Conservation (phyloP, 805 yeast species). For the Zygotorulaspora chibaensis region DNA sequence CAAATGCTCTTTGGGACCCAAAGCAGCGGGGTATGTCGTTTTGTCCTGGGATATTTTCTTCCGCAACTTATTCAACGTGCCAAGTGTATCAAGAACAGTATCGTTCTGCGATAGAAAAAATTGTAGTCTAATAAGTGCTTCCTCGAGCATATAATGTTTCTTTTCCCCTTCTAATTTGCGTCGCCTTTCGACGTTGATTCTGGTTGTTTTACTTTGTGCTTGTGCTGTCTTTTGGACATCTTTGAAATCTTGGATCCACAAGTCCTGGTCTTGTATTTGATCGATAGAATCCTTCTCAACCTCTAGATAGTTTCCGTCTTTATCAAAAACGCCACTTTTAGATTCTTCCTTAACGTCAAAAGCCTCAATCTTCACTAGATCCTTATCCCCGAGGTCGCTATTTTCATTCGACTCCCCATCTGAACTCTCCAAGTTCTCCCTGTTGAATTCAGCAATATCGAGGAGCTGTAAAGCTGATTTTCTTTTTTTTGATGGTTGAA, state of each 20-base stretch:
- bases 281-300: slow-evolving; percentile 31
- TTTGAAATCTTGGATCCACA: slow-evolving; percentile 26
- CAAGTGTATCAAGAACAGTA: slow-evolving; percentile 46
- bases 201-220: slow-evolving; percentile 14
- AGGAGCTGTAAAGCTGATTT: slow-evolving; percentile 7
- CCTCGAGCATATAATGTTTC: slow-evolving; percentile 24
- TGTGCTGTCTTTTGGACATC: slow-evolving; percentile 10
- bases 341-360: slow-evolving; percentile 48
- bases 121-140: slow-evolving; percentile 33
- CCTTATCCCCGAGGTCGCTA: slow-evolving; percentile 18
- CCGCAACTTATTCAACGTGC: slow-evolving; percentile 33
- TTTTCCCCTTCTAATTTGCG: slow-evolving; percentile 14
- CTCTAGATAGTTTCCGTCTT: slow-evolving; percentile 46
- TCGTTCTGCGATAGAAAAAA: slow-evolving; percentile 43
- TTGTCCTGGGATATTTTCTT: slow-evolving; percentile 11
- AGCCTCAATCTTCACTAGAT: slow-evolving; percentile 43
- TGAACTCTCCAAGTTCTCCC: slow-evolving; percentile 8
- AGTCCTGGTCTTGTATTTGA: slow-evolving; percentile 11
- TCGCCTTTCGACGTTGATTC: slow-evolving; percentile 23
- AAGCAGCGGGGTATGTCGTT: slow-evolving; percentile 2
- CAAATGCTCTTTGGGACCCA: slow-evolving; percentile 12
- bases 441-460: slow-evolving; percentile 29
- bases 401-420: slow-evolving; percentile 19
- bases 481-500: slow-evolving; percentile 3
- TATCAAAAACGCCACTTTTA: slow-evolving; percentile 48